Conservation (phyloP, 441 rosid species). For the Dalechampia spathulata region DNA sequence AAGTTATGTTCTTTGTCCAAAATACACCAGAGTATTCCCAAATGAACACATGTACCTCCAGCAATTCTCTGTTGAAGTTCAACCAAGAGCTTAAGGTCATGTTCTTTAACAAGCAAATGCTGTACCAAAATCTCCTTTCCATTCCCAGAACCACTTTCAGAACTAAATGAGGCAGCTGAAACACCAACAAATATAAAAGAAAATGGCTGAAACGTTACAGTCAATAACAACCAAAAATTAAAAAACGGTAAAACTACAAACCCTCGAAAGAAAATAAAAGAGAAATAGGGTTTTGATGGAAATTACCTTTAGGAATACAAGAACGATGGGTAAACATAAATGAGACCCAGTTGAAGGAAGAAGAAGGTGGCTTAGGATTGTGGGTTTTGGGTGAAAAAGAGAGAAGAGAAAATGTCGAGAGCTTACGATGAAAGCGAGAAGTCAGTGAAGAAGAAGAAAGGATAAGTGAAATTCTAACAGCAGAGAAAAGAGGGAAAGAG, state of each 20-base stretch:
- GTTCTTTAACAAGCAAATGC: conserved; percentile 75
- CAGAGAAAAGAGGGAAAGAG: no score
- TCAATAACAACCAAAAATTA: no score
- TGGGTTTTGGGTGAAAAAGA: conserved; percentile 27
- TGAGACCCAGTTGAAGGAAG: not conserved
- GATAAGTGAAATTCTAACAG: conserved; percentile 29
- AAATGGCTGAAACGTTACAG: no score
- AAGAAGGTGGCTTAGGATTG: conserved; percentile 20
- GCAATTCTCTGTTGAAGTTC: conserved; percentile 55
- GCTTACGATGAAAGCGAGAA: conserved; percentile 15
- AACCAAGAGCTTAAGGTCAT: conserved; percentile 45
- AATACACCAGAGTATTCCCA: no score
- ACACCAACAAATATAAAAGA: conserved; percentile 4
- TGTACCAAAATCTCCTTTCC: conserved; percentile 66
- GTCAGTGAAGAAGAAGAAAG: conserved; percentile 9
- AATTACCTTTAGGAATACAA: conserved; percentile 9
- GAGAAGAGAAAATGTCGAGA: conserved; percentile 30
- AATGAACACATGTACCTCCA: conserved; percentile 31
- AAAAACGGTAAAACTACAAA: no score
- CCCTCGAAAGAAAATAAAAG: not conserved
- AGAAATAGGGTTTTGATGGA: not conserved
- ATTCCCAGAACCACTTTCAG: conserved; percentile 32
- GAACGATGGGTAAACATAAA: conserved; percentile 26
- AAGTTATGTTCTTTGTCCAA: no score
- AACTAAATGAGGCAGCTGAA: conserved; percentile 60